phyloP scores from a whole-genome alignment of 345 rosid species.

The Salix purpurea region DNA sequence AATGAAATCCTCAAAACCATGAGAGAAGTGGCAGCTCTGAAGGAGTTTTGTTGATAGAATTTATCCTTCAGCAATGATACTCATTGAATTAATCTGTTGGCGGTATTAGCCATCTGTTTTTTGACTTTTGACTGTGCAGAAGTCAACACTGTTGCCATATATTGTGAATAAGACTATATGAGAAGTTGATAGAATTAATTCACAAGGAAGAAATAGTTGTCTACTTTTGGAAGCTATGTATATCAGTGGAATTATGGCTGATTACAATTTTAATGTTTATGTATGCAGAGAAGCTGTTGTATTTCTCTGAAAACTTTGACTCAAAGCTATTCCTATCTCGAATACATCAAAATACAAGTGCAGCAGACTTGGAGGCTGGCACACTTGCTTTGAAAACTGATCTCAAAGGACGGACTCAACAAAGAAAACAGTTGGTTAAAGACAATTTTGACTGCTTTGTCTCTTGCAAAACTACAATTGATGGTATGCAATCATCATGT shows the following conservation, averaged over 20 bases:
- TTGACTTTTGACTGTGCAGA: not conserved
- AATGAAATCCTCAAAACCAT: not conserved
- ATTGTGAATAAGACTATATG: not conserved
- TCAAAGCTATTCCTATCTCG: constrained; percentile 91
- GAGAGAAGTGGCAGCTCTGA: not conserved
- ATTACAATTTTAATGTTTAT: not conserved
- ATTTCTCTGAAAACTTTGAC: constrained; percentile 83
- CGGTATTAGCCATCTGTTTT: not conserved
- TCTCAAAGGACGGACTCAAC: constrained; percentile 84
- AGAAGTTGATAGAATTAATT: not conserved
- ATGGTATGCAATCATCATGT: constrained; percentile 52
- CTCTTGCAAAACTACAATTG: constrained; percentile 98
- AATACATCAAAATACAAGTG: constrained; percentile 70
- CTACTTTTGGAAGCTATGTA: not conserved
- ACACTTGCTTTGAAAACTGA: constrained; percentile 93
- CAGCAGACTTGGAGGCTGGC: constrained; percentile 89
- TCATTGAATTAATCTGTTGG: not conserved
- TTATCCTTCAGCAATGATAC: not conserved
- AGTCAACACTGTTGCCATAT: not conserved
- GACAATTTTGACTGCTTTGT: constrained; percentile 98
- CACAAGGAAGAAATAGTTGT: not conserved
- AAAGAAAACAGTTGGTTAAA: constrained; percentile 90
- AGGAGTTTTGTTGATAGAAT: not conserved
- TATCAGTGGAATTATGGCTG: constrained; percentile 3
- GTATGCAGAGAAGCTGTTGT: constrained; percentile 81